A percentile compares a stretch with the other conserved stretches of the same genome.
These are phyloP conservation scores for Scedosporium aurantiacum DNA, from an alignment of 2,329 filamentous ascomycete genomes.

Conservation along the genomic window DNA sequence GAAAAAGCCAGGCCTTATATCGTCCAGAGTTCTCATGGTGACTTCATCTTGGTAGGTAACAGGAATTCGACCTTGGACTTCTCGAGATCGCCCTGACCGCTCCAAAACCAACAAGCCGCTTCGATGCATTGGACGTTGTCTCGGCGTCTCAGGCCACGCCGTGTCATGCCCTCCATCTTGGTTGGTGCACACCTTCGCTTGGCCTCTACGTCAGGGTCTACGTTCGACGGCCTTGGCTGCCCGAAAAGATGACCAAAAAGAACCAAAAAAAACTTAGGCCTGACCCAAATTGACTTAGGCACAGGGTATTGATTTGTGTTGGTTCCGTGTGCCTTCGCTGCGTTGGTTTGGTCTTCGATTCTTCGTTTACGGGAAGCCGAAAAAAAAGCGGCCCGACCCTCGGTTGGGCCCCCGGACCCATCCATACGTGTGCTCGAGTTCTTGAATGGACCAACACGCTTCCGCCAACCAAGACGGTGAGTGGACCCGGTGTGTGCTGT, in stretches of 20 bases:
- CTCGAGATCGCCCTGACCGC: not conserved
- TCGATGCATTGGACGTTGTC: not conserved
- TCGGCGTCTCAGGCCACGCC: not conserved
- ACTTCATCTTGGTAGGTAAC: not conserved
- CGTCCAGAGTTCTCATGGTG: not conserved
- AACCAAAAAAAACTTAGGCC: not conserved
- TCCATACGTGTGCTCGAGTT: too few relatives aligned
- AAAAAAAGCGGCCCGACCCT: not conserved
- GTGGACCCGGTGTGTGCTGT: too few relatives aligned
- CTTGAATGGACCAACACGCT: too few relatives aligned
- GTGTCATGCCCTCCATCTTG: not conserved
- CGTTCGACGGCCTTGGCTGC: not conserved
- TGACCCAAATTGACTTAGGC: not conserved
- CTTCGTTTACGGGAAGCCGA: not conserved
- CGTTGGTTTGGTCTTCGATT: not conserved
- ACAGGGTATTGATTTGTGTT: not conserved
- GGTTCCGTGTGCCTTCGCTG: not conserved
- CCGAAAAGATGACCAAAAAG: not conserved
- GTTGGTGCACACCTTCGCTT: not conserved
- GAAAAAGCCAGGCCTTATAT: not conserved
- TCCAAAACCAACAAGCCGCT: not conserved
- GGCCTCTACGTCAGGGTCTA: not conserved
- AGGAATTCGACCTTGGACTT: not conserved
- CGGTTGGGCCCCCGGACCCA: not conserved
- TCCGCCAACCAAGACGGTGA: too few relatives aligned